phyloP scores from a whole-genome alignment of 2,329 filamentous ascomycete species.

The Colletotrichum navitas region DNA sequence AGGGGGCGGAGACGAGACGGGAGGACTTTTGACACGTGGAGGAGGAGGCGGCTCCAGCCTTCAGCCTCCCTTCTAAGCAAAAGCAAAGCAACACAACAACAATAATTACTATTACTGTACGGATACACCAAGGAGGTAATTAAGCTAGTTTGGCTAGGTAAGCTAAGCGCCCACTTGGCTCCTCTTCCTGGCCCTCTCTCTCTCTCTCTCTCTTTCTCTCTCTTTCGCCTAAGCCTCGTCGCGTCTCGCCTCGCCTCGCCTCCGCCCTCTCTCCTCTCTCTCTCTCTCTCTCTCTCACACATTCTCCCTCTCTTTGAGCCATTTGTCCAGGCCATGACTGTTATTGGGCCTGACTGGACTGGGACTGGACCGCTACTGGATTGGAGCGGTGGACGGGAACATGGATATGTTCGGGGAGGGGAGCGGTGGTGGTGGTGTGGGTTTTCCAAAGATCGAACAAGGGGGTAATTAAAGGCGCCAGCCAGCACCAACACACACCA shows the following conservation, averaged over 20 bases:
- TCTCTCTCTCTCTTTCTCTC: not conserved
- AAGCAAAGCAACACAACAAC: constrained; percentile 12
- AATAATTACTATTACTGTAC: constrained; percentile 11
- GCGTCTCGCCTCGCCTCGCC: constrained; percentile 8
- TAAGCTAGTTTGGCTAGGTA: constrained; percentile 14
- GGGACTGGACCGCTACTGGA: not conserved
- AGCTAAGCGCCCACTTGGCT: constrained; percentile 23
- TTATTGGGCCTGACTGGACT: constrained; percentile 2
- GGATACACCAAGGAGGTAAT: constrained; percentile 10
- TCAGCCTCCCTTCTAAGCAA: constrained; percentile 15
- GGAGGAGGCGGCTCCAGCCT: constrained; percentile 27
- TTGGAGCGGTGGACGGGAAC: constrained; percentile 14
- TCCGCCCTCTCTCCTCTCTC: not conserved
- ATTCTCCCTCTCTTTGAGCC: not conserved
- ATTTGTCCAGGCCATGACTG: not conserved
- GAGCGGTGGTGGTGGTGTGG: constrained; percentile 1
- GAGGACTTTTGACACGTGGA: constrained; percentile 28
- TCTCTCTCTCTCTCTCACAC: not conserved
- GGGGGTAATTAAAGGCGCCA: constrained; percentile 1
- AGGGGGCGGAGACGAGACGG: constrained; percentile 29
- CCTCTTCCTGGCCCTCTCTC: constrained; percentile 7
- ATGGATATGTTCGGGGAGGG: not conserved
- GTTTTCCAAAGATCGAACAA: not conserved
- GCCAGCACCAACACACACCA: not conserved
- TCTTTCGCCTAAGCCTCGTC: constrained; percentile 1